Evolutionary conservation across 192 early-diverging fungal species (phyloP), one percentile per base, ranked within the genome.

Genomic region (Funneliformis geosporum): DNA sequence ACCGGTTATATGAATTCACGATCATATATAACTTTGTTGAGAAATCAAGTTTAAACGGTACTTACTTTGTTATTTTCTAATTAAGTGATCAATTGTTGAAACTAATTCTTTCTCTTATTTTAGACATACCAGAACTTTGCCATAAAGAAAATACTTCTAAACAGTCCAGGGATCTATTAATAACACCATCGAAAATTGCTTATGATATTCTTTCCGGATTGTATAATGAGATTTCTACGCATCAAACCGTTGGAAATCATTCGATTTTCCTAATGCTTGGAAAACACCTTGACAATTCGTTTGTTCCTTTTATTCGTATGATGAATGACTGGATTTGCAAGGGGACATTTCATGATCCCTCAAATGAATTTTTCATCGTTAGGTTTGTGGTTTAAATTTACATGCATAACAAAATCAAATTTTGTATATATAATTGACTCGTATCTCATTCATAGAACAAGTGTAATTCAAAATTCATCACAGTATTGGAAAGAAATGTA

Each of bases 261-360:
- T 47, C 28, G 14, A 67, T 68, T 33, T 68, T 65, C 38, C 3
- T 68, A 33, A 78, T 78, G 43, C 40, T 78, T 12, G 76, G 44
- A 47, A 61, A 33, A 78, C 76, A 78, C 33, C 42, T 83, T 25
- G 55, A 79, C 18, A 70, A 65, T 55, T 69, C 75, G 1, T 47
- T 80, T 61, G 75, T 59, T 18, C 80, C 80, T 10, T 84, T 81
- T 50, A 80, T 76, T 44, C 81, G 81, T 4, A 75, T 86, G 74
- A 86, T 86, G 60, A 81, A 86, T 50, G 79, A 80, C 43, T 86
- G 85, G 85, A 82, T 84, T 12, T 81, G 80, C 60, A 60, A 82
- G 39, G 85, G 85, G 14, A 66, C 44, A 16, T 60, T 84, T 23
- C 33, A 80, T 40, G 85, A 86, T 79, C 67, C 78, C 8, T 79